Percentiles rank a stretch among this genome's conserved stretches.
Evolutionary conservation across 164 flowering plant genomes (phyloP).

Genomic region (Euptelea pleiosperma): DNA sequence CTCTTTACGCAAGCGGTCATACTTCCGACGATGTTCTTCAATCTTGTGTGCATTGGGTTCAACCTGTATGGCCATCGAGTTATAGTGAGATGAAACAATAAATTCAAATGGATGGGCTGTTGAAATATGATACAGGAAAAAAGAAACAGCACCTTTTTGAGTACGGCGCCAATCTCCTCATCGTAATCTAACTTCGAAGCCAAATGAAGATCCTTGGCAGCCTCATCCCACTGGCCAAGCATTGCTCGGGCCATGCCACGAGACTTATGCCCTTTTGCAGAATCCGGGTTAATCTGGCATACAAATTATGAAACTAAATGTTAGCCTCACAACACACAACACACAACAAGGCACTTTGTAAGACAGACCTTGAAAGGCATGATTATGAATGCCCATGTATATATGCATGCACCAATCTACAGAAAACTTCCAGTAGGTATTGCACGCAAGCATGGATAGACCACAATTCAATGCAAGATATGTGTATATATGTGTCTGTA

Average conservation of each 20-base stretch:
- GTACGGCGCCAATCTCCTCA: constrained; percentile 76
- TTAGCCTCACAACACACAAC: not conserved
- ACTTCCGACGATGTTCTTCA: constrained; percentile 91
- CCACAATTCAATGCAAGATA: too few relatives aligned
- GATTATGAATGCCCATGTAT: too few relatives aligned
- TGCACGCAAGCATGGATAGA: too few relatives aligned
- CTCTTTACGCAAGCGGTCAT: constrained; percentile 75
- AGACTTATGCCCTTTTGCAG: constrained; percentile 94
- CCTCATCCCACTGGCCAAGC: constrained; percentile 95
- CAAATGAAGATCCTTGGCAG: constrained; percentile 91
- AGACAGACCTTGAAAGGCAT: too few relatives aligned
- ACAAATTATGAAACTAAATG: not conserved
- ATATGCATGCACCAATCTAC: too few relatives aligned
- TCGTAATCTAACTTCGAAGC: constrained; percentile 91
- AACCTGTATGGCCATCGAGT: constrained; percentile 44
- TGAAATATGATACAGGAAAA: not conserved
- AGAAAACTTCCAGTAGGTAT: too few relatives aligned
- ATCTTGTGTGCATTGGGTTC: constrained; percentile 91
- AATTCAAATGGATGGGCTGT: not conserved
- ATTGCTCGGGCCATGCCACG: constrained; percentile 86
- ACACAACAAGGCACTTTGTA: not conserved
- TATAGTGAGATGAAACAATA: constrained; percentile 10
- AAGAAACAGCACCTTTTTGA: constrained; percentile 63
- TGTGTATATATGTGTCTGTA: too few relatives aligned
- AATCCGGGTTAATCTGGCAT: constrained; percentile 88